Evolutionary conservation across 495 filamentous ascomycete species (phyloP).

Genomic region (Lindgomyces ingoldianus): DNA sequence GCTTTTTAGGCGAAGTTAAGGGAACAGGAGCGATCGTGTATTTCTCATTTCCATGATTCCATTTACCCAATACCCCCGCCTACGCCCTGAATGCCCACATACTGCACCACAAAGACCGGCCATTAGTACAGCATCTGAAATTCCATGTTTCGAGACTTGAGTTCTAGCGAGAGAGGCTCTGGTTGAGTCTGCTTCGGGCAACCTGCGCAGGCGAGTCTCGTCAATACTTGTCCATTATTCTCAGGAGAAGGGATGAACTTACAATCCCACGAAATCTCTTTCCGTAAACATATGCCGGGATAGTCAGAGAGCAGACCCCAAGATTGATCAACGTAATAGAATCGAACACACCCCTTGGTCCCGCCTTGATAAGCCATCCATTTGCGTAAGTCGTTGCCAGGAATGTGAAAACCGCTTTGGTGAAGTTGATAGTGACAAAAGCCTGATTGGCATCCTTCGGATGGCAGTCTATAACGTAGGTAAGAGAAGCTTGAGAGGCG

Average conservation of each 20-base stretch:
- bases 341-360: conserved; percentile 37
- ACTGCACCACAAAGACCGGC: neutral
- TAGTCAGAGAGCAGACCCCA: conserved; percentile 40
- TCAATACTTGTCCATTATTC: neutral
- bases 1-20: too few species aligned
- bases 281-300: conserved; percentile 45
- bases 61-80: neutral
- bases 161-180: conserved; percentile 17
- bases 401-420: conserved; percentile 66
- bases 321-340: conserved; percentile 41
- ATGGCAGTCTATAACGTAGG: conserved; percentile 92
- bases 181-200: conserved; percentile 16
- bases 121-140: neutral
- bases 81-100: neutral
- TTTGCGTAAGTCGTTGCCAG: conserved; percentile 42
- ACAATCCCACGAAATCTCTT: conserved; percentile 43
- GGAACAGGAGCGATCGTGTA: neutral
- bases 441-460: conserved; percentile 93
- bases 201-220: conserved; percentile 6
- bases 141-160: neutral
- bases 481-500: conserved; percentile 91
- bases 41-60: neutral
- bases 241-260: conserved; percentile 16
- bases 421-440: conserved; percentile 90
- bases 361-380: conserved; percentile 35